Conservation (phyloP, 164 flowering plant genomes). For the Tinospora cordifolia region DNA sequence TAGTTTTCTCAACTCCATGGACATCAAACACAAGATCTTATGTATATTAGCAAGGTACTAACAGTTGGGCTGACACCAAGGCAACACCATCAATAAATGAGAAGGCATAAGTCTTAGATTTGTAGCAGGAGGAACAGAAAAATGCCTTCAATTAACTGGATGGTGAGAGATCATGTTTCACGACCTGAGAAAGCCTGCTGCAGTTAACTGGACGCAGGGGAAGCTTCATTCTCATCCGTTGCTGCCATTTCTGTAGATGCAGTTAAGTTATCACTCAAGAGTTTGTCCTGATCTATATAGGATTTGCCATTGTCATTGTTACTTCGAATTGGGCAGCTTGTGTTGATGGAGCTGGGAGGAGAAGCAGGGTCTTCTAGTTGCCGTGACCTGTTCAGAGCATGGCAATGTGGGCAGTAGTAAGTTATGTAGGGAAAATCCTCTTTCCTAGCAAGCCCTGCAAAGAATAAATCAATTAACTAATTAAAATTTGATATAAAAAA, state of each 20-base stretch:
- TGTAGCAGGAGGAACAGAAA: no score
- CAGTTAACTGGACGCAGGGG: not conserved
- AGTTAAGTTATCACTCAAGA: not conserved
- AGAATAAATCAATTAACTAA: no score
- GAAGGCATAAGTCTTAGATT: no score
- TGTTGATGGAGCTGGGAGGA: slow-evolving; percentile 20
- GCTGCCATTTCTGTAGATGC: not conserved
- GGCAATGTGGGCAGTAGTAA: slow-evolving; percentile 83
- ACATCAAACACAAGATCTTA: no score
- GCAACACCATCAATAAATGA: no score
- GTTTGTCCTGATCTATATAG: not conserved
- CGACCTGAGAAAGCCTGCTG: not conserved
- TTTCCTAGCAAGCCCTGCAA: slow-evolving; percentile 85
- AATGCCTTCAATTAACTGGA: no score
- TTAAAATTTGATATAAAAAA: no score
- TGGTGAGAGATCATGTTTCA: not conserved
- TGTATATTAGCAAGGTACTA: no score
- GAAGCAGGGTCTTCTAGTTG: slow-evolving; percentile 34
- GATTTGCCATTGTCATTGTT: slow-evolving; percentile 9
- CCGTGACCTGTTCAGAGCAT: slow-evolving; percentile 57
- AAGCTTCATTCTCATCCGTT: not conserved
- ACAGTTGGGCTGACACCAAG: no score
- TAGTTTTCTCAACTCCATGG: no score
- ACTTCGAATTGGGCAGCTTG: slow-evolving; percentile 13
- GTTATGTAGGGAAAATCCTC: slow-evolving; percentile 77